Evolutionary conservation across 345 rosid genomes (phyloP).

Genomic region (Eucalyptus marginata): DNA sequence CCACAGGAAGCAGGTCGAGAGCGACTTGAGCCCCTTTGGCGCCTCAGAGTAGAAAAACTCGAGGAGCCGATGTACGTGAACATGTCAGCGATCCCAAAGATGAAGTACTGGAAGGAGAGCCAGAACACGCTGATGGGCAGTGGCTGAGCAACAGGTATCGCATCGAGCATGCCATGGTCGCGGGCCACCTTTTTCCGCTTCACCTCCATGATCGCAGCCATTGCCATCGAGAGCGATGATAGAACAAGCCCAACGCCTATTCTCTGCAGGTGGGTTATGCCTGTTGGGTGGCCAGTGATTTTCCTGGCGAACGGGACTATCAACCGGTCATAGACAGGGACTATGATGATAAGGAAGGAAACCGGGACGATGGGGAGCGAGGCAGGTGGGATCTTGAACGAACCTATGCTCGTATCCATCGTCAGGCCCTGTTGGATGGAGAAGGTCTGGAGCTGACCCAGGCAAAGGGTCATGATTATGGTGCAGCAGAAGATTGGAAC

Average conservation of each 20-base stretch:
- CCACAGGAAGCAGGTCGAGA: slow-evolving; percentile 63
- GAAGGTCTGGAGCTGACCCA: slow-evolving; percentile 67
- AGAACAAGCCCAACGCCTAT: slow-evolving; percentile 53
- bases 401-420: slow-evolving; percentile 38
- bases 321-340: slow-evolving; percentile 41
- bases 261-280: slow-evolving; percentile 46
- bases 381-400: slow-evolving; percentile 54
- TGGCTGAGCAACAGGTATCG: neutral
- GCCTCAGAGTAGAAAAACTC: slow-evolving; percentile 65
- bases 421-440: slow-evolving; percentile 71
- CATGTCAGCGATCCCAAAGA: slow-evolving; percentile 60
- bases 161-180: neutral
- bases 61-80: slow-evolving; percentile 59
- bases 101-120: slow-evolving; percentile 49
- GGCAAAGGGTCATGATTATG: slow-evolving; percentile 53
- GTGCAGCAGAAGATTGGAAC: slow-evolving; percentile 45
- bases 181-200: slow-evolving; percentile 18
- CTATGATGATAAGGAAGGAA: slow-evolving; percentile 34
- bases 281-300: neutral
- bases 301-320: slow-evolving; percentile 22
- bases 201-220: slow-evolving; percentile 36
- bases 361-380: neutral
- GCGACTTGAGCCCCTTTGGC: slow-evolving; percentile 60
- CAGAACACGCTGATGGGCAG: slow-evolving; percentile 25
- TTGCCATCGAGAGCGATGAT: slow-evolving; percentile 47